phyloP scores from a whole-genome alignment of 805 yeast species.

The Starmerella apis region DNA sequence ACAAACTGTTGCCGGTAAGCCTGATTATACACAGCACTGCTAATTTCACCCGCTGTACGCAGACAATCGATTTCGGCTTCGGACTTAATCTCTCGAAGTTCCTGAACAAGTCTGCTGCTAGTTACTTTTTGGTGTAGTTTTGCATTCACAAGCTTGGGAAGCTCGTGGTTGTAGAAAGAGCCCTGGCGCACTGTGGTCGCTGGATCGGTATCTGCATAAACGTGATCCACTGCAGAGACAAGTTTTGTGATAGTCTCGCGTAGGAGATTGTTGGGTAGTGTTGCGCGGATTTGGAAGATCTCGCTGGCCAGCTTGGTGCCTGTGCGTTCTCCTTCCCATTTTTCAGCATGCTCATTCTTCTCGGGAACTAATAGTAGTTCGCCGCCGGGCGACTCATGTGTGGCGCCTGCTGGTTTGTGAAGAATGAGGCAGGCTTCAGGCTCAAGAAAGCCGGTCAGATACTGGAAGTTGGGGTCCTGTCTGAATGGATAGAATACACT shows the following conservation, averaged over 20 bases:
- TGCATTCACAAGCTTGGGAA: conserved; percentile 18
- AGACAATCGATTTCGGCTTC: conserved; percentile 63
- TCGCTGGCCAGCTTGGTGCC: conserved; percentile 76
- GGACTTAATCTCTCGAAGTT: conserved; percentile 56
- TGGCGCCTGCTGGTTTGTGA: conserved; percentile 38
- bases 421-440: conserved; percentile 60
- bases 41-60: conserved; percentile 73
- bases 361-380: conserved; percentile 82
- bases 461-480: conserved; percentile 80
- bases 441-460: conserved; percentile 86
- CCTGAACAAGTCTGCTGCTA: conserved; percentile 22
- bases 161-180: conserved; percentile 22
- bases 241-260: conserved; percentile 16
- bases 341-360: conserved; percentile 62
- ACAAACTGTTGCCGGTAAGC: conserved; percentile 55
- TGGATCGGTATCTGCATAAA: conserved; percentile 25
- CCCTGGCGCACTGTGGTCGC: conserved; percentile 24
- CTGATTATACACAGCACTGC: conserved; percentile 71
- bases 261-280: conserved; percentile 32
- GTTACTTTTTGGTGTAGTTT: not conserved
- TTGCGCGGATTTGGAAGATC: conserved; percentile 77
- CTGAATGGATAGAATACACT: conserved; percentile 86
- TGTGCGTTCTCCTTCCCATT: conserved; percentile 92
- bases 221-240: conserved; percentile 16
- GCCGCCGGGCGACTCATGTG: conserved; percentile 29